phyloP scores from a whole-genome alignment of 2,329 filamentous ascomycete genomes.

The Penicillium hesseltinei region DNA sequence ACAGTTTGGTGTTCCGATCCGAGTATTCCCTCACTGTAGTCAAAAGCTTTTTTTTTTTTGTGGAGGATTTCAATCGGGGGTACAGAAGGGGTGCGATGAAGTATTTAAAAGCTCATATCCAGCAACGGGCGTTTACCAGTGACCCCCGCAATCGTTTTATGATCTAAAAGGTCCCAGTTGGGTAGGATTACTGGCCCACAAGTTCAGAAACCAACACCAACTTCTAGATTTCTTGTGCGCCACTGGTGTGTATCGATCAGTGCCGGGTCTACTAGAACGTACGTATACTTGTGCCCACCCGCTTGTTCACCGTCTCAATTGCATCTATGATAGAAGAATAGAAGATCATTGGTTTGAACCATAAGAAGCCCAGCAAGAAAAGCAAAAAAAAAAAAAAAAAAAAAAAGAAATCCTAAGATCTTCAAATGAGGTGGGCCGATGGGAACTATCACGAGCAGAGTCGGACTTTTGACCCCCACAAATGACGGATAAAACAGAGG shows the following conservation, averaged over 20 bases:
- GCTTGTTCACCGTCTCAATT: slow-evolving; percentile 8
- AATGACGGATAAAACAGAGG: slow-evolving; percentile 20
- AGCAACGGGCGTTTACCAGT: slow-evolving; percentile 1
- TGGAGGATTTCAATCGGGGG: slow-evolving; percentile 1
- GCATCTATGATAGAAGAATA: slow-evolving; percentile 6
- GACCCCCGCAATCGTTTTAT: slow-evolving; percentile 22
- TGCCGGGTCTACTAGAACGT: slow-evolving; percentile 10
- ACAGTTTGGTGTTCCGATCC: slow-evolving; percentile 8
- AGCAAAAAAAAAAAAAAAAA: slow-evolving; percentile 1
- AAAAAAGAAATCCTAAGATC: slow-evolving; percentile 14
- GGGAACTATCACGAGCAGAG: slow-evolving; percentile 13
- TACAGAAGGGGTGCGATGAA: slow-evolving; percentile 17
- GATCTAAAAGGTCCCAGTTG: slow-evolving; percentile 14
- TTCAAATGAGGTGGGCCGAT: slow-evolving; percentile 22
- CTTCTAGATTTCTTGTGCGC: slow-evolving; percentile 20
- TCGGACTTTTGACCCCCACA: slow-evolving; percentile 23
- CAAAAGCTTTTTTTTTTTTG: slow-evolving; percentile 9
- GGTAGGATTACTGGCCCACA: slow-evolving; percentile 16
- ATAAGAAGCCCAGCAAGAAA: neutral
- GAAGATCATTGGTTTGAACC: slow-evolving; percentile 16
- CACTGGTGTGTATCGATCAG: slow-evolving; percentile 10
- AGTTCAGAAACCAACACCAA: slow-evolving; percentile 7
- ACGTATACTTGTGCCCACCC: slow-evolving; percentile 7
- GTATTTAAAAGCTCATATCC: slow-evolving; percentile 11
- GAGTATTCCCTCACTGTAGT: slow-evolving; percentile 4